Evolutionary conservation across 2,329 filamentous ascomycete genomes (phyloP).

Genomic region (Diaporthe vexans): DNA sequence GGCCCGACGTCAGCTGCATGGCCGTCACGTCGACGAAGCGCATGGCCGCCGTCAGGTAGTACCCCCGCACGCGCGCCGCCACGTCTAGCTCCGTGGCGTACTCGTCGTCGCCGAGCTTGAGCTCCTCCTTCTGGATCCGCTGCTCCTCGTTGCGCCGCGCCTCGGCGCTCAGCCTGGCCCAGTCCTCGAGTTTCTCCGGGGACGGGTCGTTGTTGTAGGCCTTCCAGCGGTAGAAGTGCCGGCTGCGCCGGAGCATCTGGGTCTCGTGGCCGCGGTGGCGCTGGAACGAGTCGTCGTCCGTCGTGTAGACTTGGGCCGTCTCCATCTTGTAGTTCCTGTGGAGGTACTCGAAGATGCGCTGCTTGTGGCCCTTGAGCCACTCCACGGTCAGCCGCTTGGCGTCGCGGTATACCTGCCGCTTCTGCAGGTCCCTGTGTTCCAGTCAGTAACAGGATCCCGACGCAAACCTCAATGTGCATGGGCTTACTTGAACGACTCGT

Average conservation of each 20-base stretch:
- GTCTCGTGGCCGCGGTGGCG: constrained; percentile 62
- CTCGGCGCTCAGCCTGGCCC: constrained; percentile 63
- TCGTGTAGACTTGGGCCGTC: constrained; percentile 68
- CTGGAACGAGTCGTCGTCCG: constrained; percentile 64
- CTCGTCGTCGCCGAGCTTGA: constrained; percentile 68
- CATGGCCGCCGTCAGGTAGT: constrained; percentile 76
- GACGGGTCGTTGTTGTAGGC: constrained; percentile 52
- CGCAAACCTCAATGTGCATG: neutral
- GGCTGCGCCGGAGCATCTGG: constrained; percentile 59
- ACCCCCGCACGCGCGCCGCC: constrained; percentile 74
- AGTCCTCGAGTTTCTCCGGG: constrained; percentile 52
- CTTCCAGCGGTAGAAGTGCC: constrained; percentile 64
- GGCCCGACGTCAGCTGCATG: constrained; percentile 62
- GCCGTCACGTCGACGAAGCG: constrained; percentile 73
- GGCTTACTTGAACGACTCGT: constrained; percentile 57
- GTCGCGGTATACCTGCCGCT: constrained; percentile 64
- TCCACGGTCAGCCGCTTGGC: constrained; percentile 57
- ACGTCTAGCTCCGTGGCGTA: constrained; percentile 73
- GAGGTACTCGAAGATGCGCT: constrained; percentile 55
- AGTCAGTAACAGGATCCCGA: neutral
- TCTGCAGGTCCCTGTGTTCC: constrained; percentile 52
- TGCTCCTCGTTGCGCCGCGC: constrained; percentile 60
- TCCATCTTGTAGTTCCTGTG: constrained; percentile 66
- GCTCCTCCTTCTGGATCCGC: constrained; percentile 57
- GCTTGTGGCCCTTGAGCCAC: constrained; percentile 59